Conservation (phyloP, 495 filamentous ascomycete genomes). For the Neohortaea acidophila region DNA sequence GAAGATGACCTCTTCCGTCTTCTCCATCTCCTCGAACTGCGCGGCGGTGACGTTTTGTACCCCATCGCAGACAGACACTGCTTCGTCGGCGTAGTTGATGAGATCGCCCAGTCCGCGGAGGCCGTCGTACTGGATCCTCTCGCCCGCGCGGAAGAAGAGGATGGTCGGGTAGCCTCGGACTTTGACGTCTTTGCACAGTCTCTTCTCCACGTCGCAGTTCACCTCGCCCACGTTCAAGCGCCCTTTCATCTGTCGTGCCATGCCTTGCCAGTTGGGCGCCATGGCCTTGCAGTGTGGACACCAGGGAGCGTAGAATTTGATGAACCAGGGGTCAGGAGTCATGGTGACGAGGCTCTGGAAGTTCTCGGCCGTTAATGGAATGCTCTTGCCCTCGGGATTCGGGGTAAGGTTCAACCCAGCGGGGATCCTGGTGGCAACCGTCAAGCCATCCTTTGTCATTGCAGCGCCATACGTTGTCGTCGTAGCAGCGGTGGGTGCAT, state of each 20-base stretch:
- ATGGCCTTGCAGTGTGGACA: slow-evolving; percentile 88
- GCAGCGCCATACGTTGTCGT: slow-evolving; percentile 18
- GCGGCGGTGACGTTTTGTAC: slow-evolving; percentile 64
- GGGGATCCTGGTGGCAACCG: slow-evolving; percentile 8
- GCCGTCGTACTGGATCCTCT: slow-evolving; percentile 84
- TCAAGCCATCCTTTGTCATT: slow-evolving; percentile 10
- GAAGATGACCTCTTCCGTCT: slow-evolving; percentile 90
- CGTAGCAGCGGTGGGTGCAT: slow-evolving; percentile 26
- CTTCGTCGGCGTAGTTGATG: slow-evolving; percentile 70
- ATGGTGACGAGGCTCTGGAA: slow-evolving; percentile 78
- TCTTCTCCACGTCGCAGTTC: slow-evolving; percentile 72
- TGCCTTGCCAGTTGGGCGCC: slow-evolving; percentile 75
- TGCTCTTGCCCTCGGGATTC: slow-evolving; percentile 59
- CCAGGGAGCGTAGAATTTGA: slow-evolving; percentile 98
- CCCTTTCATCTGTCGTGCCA: slow-evolving; percentile 78
- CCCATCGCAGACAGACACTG: slow-evolving; percentile 58
- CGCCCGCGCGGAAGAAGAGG: slow-evolving; percentile 81
- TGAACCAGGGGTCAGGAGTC: slow-evolving; percentile 86
- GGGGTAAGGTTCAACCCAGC: slow-evolving; percentile 29
- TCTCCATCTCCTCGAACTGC: slow-evolving; percentile 68
- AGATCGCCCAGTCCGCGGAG: slow-evolving; percentile 87
- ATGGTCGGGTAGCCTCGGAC: slow-evolving; percentile 74
- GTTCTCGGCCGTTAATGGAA: slow-evolving; percentile 62
- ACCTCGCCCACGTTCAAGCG: slow-evolving; percentile 87
- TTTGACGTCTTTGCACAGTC: slow-evolving; percentile 77